A percentile compares a stretch with the other conserved stretches of the same genome.
Conservation (phyloP, 805 yeast genomes). For the Ogataea populi-albae region DNA sequence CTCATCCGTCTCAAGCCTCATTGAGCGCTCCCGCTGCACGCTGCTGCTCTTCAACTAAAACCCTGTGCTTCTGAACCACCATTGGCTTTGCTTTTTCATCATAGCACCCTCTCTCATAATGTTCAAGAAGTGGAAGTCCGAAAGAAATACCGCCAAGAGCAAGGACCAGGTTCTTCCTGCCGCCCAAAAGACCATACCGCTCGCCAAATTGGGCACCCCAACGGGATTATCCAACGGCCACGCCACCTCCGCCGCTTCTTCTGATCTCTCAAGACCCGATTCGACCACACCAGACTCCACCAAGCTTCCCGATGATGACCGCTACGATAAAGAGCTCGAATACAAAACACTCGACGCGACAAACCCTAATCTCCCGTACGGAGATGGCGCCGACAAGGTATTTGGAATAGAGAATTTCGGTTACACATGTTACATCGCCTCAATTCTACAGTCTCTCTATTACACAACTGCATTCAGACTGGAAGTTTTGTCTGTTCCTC, state of each 20-base stretch:
- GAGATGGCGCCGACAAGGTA: constrained; percentile 66
- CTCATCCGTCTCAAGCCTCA: too few relatives aligned
- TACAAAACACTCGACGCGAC: constrained; percentile 19
- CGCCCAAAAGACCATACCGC: not conserved
- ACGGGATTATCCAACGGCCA: too few relatives aligned
- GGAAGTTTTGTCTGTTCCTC: constrained; percentile 49
- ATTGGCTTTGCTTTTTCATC: constrained; percentile 1
- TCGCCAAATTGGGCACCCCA: constrained; percentile 1
- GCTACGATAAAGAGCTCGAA: constrained; percentile 24
- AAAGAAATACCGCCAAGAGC: constrained; percentile 16
- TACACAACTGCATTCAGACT: constrained; percentile 68
- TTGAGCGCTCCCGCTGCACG: too few relatives aligned
- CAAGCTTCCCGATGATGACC: constrained; percentile 20
- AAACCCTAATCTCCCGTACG: constrained; percentile 43
- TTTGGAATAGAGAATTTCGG: constrained; percentile 86
- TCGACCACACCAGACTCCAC: constrained; percentile 5
- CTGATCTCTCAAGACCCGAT: not conserved
- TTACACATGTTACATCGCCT: constrained; percentile 91
- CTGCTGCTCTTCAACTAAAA: too few relatives aligned
- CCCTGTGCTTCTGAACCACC: not conserved
- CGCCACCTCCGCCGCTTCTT: constrained; percentile 1
- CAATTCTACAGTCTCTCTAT: constrained; percentile 84
- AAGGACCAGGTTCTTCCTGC: constrained; percentile 7
- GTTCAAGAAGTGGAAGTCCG: constrained; percentile 29
- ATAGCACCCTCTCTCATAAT: constrained; percentile 6